These are phyloP conservation scores for Vicia sativa DNA, from an alignment of 306 rosid genomes.

Conservation along the genomic window DNA sequence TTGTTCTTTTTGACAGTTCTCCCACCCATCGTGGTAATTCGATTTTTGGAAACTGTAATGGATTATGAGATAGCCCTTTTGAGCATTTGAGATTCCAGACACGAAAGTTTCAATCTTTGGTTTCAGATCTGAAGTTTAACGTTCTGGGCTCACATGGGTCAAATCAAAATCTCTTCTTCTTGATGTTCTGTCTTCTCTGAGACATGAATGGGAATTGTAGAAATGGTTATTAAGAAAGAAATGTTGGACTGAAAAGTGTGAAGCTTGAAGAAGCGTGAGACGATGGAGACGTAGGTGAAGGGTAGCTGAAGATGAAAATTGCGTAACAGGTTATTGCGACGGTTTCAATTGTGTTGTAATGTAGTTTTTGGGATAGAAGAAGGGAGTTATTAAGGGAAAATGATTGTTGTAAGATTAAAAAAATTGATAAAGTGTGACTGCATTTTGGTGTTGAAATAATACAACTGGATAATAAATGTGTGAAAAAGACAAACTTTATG, in stretches of 20 bases:
- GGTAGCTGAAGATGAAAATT: conserved; percentile 24
- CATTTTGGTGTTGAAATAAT: neutral
- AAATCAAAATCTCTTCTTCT: conserved; percentile 23
- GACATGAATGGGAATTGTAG: neutral
- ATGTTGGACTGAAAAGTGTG: conserved; percentile 11
- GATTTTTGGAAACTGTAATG: neutral
- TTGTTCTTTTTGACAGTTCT: conserved; percentile 7
- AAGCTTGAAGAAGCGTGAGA: neutral
- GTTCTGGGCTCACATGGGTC: conserved; percentile 25
- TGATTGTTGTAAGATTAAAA: neutral
- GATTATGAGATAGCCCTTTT: conserved; percentile 28
- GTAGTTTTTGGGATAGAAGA: neutral
- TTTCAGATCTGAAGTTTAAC: conserved; percentile 38
- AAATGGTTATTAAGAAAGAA: neutral
- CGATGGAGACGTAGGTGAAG: neutral
- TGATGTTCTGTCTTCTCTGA: neutral
- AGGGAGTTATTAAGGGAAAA: neutral
- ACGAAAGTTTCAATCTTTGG: conserved; percentile 11
- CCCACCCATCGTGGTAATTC: conserved; percentile 8
- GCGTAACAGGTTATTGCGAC: conserved; percentile 18
- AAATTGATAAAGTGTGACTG: neutral
- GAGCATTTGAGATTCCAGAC: conserved; percentile 24
- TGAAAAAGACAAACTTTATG: neutral
- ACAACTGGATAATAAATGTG: neutral
- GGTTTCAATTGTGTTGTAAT: neutral